Evolutionary conservation across 108 stramenopile genomes (phyloP).

Genomic region (Hondaea fermentalgiana): DNA sequence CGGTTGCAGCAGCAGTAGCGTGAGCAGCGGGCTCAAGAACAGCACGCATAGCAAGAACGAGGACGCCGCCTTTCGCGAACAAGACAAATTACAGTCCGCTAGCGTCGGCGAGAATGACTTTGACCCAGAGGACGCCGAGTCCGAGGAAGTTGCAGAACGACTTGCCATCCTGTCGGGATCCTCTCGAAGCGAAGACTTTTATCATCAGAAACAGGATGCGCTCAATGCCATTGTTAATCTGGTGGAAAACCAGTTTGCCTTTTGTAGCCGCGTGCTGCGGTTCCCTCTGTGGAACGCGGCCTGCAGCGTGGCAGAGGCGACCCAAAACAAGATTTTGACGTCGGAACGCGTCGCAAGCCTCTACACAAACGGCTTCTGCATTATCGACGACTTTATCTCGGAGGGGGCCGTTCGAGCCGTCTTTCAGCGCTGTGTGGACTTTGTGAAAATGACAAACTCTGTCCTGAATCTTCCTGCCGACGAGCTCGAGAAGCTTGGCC

Average conservation of each 20-base stretch:
- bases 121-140: neutral
- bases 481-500: neutral
- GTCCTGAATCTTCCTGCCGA: neutral
- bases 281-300: neutral
- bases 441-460: neutral
- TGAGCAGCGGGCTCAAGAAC: neutral
- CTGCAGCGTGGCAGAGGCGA: neutral
- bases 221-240: constrained; percentile 3
- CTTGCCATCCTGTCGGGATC: neutral
- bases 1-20: neutral
- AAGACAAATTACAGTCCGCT: neutral
- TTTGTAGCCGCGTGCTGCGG: neutral
- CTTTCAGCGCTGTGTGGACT: neutral
- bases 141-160: neutral
- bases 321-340: neutral
- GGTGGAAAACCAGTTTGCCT: neutral
- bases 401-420: neutral
- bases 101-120: neutral
- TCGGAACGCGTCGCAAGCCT: neutral
- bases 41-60: neutral
- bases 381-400: neutral
- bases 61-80: neutral
- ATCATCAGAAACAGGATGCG: neutral
- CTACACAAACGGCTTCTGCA: constrained; percentile 6
- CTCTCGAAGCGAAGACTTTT: neutral